Base-by-base conservation (phyloP, 495 filamentous ascomycete genomes). In the Rhypophila decipiens region DNA sequence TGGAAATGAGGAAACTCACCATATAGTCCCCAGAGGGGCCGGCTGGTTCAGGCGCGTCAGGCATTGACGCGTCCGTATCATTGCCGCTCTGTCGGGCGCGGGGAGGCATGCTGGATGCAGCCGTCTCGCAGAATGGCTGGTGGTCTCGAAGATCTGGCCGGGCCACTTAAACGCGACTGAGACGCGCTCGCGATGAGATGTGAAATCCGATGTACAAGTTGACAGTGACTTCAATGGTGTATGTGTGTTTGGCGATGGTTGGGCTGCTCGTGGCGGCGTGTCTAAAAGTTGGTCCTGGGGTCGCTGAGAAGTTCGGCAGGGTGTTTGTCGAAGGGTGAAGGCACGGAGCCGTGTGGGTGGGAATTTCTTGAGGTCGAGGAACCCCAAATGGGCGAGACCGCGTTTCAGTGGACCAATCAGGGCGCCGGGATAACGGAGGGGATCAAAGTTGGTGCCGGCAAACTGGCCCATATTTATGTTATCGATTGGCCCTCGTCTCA, bases 11-110 rank as follows among this genome's bases (percentile, higher is more conserved):
- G 5, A 7, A 40, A 5, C 38, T 5, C 62, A 77, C 76, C 73
- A 78, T 76, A 47, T 67, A 65, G 20, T 75, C 69, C 24, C 47
- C 58, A 24, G 52, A 56, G 34, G 55, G 64, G 47, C 57, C 41
- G 34, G 49, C 52, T 43, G 63, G 46, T 24, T 81, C 82, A 50
- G 79, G 79, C 34, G 73, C 78, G 63, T 88, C 86, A 9, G 65
- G 66, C 75, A 78, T 78, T 36, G 74, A 76, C 59, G 73, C 71
- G 61, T 80, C 75, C 20, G 70, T 70, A 45, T 75, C 68, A 44
- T 68, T 71, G 40, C 58, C 75, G 58, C 66, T 73, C 46, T 64
- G 63, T 47, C 70, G 66, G 42, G 68, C 65, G 43, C 73, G 71
- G 52, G 80, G 81, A 52, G 81, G 78, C 85, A 89, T 88, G 48